Conservation (phyloP, 2,329 filamentous ascomycete species). For the Diaporthe sp. region DNA sequence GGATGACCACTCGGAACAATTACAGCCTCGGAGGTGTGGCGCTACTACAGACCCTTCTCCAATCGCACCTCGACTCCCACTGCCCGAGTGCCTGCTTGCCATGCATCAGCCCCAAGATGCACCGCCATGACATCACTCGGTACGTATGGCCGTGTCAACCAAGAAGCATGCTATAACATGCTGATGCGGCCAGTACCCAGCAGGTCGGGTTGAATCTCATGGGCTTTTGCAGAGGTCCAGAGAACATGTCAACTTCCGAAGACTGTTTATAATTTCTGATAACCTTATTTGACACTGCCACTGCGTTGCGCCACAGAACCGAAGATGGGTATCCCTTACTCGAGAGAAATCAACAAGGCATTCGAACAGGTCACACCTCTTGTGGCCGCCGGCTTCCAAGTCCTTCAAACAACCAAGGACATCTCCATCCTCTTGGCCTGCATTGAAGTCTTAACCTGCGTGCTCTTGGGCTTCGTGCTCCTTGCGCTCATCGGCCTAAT, state of each 20-base stretch:
- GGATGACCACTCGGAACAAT: constrained; percentile 23
- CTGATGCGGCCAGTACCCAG: background rate
- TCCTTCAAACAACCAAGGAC: constrained; percentile 35
- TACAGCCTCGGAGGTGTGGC: constrained; percentile 22
- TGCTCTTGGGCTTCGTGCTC: constrained; percentile 28
- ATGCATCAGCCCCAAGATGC: constrained; percentile 18
- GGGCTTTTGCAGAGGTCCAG: background rate
- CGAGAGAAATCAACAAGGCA: constrained; percentile 30
- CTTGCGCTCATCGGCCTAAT: constrained; percentile 31
- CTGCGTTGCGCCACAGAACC: background rate
- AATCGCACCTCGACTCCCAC: constrained; percentile 2
- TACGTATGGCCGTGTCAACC: background rate
- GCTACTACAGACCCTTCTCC: constrained; percentile 19
- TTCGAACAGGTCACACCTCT: constrained; percentile 34
- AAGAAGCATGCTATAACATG: constrained; percentile 1
- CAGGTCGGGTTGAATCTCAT: background rate
- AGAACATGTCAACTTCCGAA: too few species aligned
- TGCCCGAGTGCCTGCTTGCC: constrained; percentile 4
- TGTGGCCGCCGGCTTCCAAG: constrained; percentile 33
- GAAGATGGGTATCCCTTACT: constrained; percentile 35
- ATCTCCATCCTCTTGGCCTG: constrained; percentile 35
- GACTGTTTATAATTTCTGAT: background rate
- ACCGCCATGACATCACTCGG: constrained; percentile 34
- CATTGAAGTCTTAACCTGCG: constrained; percentile 33
- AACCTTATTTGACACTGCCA: too few species aligned